A percentile compares a stretch with the other conserved stretches of the same genome.
Evolutionary conservation across 805 yeast genomes (phyloP).

Genomic region (Yamadazyma phyllophila): DNA sequence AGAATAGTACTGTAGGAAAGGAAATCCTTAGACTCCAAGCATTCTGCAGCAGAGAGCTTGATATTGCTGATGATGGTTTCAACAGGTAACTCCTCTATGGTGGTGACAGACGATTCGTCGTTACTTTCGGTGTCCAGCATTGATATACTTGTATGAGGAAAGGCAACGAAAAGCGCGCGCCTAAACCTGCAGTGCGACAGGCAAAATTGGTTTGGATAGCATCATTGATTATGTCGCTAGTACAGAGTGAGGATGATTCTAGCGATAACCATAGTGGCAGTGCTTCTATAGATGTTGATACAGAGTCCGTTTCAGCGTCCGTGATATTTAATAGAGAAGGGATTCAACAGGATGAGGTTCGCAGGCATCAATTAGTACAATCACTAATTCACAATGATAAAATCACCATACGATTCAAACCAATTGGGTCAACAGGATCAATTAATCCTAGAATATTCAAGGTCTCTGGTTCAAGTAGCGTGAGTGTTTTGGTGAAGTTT

Average conservation of each 20-base stretch:
- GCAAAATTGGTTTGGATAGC: not conserved
- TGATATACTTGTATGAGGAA: not conserved
- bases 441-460: slow-evolving; percentile 51
- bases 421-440: slow-evolving; percentile 57
- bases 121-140: slow-evolving; percentile 21
- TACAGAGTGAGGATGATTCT: slow-evolving; percentile 7
- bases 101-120: slow-evolving; percentile 17
- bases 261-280: not conserved
- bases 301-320: slow-evolving; percentile 1
- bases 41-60: slow-evolving; percentile 32
- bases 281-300: not conserved
- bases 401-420: slow-evolving; percentile 52
- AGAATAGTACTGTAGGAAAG: slow-evolving; percentile 70
- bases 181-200: not conserved
- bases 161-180: not conserved
- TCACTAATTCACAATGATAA: slow-evolving; percentile 10
- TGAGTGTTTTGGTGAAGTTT: slow-evolving; percentile 46
- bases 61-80: slow-evolving; percentile 27
- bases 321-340: not conserved
- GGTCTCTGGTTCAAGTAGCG: slow-evolving; percentile 46
- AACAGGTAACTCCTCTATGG: slow-evolving; percentile 24
- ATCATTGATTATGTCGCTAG: not conserved
- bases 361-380: not conserved
- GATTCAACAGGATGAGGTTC: no score
- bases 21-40: slow-evolving; percentile 53